These are phyloP conservation scores for Straminergon stramineum DNA, from an alignment of 225 moss, liverwort and hornwort genomes.

Conservation along the genomic window DNA sequence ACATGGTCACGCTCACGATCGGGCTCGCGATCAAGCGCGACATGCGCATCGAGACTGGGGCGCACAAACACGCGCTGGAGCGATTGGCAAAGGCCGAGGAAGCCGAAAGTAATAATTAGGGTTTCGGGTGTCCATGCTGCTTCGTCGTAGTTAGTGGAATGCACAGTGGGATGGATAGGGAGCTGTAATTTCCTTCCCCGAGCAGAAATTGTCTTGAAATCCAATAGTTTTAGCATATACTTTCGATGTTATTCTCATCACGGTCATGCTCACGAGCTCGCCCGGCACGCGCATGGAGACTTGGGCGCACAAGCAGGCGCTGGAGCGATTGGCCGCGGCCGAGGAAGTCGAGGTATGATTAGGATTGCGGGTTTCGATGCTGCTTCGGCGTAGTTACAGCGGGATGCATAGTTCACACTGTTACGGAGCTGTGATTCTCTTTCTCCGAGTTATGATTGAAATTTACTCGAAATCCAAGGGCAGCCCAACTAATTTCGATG, in stretches of 20 bases:
- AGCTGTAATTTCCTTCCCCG: not conserved
- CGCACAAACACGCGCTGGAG: slow-evolving; percentile 54
- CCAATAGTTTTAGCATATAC: not conserved
- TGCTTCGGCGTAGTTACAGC: not conserved
- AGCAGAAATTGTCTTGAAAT: not conserved
- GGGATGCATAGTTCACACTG: not conserved
- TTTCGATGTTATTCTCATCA: slow-evolving; percentile 19
- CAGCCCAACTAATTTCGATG: not conserved
- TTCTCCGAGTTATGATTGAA: not conserved
- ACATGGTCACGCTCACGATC: slow-evolving; percentile 39
- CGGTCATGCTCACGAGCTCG: slow-evolving; percentile 40
- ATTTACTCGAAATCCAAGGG: not conserved
- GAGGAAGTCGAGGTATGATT: not conserved
- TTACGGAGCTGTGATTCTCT: not conserved
- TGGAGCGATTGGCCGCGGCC: slow-evolving; percentile 26
- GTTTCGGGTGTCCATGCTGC: not conserved
- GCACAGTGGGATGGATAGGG: not conserved
- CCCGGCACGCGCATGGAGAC: slow-evolving; percentile 61
- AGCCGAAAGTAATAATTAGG: not conserved
- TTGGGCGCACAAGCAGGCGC: slow-evolving; percentile 49
- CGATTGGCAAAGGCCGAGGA: slow-evolving; percentile 17
- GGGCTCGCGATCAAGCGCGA: slow-evolving; percentile 51
- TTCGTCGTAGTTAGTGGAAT: not conserved
- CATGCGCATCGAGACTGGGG: slow-evolving; percentile 58
- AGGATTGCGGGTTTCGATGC: not conserved